phyloP scores from a whole-genome alignment of 306 rosid genomes.

The Senna tora region DNA sequence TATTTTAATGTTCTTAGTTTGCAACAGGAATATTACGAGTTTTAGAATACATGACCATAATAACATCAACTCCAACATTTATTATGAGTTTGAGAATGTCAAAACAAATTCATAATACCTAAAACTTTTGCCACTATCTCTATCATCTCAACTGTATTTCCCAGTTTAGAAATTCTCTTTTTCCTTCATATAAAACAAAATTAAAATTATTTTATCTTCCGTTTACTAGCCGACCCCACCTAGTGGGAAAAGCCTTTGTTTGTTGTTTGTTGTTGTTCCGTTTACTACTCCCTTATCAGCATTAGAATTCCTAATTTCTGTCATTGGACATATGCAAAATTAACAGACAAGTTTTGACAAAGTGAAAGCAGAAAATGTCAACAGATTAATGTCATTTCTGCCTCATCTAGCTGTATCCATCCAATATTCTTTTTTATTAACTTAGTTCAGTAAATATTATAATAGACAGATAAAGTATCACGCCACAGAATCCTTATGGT shows the following conservation, averaged over 20 bases:
- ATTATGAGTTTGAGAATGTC: constrained; percentile 2
- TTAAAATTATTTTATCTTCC: neutral
- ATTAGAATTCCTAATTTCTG: neutral
- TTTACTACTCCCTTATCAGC: constrained; percentile 2
- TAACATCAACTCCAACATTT: constrained; percentile 1
- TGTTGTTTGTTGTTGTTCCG: no score
- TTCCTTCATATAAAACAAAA: neutral
- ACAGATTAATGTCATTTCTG: neutral
- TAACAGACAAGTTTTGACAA: constrained; percentile 17
- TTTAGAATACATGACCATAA: neutral
- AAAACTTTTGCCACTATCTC: neutral
- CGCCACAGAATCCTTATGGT: neutral
- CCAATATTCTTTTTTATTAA: neutral
- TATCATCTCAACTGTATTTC: neutral
- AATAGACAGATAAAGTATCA: constrained; percentile 11
- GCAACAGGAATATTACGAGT: no score
- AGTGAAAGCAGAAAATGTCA: constrained; percentile 21
- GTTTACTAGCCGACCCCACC: no score
- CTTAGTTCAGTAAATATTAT: constrained; percentile 13
- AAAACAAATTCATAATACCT: constrained; percentile 2
- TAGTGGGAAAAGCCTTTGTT: no score
- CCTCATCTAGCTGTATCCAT: neutral
- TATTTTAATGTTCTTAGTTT: constrained; percentile 1
- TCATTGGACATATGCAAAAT: neutral
- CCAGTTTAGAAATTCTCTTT: constrained; percentile 4